These are phyloP conservation scores for Crithidia expoeki DNA, from an alignment of 208 protist species.

Conservation along the genomic window DNA sequence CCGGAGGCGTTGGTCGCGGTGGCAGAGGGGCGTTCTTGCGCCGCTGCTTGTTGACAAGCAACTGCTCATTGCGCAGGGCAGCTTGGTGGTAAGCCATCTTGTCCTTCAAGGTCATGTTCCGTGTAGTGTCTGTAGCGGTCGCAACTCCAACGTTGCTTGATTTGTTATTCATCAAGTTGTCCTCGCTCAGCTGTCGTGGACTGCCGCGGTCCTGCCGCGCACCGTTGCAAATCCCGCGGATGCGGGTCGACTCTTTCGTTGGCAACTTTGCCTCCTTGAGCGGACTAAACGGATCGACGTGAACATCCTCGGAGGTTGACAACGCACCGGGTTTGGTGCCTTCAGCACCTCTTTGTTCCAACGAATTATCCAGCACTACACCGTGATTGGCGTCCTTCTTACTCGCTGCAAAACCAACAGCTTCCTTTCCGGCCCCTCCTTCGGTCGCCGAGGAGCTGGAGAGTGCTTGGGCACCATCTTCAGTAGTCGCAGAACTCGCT, in stretches of 20 bases:
- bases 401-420: not conserved
- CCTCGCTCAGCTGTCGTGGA: not conserved
- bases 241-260: not conserved
- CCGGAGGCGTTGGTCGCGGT: constrained; percentile 23
- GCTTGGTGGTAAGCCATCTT: constrained; percentile 58
- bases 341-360: not conserved
- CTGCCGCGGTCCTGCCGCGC: not conserved
- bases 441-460: not conserved
- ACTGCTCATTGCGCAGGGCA: constrained; percentile 58
- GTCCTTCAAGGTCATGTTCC: constrained; percentile 44
- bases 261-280: not conserved
- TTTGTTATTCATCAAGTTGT: not conserved
- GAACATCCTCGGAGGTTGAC: not conserved
- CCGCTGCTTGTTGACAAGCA: constrained; percentile 50
- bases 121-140: constrained; percentile 9
- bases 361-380: not conserved
- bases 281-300: not conserved
- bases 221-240: not conserved
- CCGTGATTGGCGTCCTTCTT: too few relatives aligned
- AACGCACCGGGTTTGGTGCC: not conserved
- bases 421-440: not conserved
- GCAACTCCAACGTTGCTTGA: too few relatives aligned
- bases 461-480: not conserved
- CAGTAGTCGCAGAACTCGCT: not conserved
- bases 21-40: constrained; percentile 49